phyloP scores from a whole-genome alignment of 2,329 filamentous ascomycete genomes.

The Aspergillus sp. region DNA sequence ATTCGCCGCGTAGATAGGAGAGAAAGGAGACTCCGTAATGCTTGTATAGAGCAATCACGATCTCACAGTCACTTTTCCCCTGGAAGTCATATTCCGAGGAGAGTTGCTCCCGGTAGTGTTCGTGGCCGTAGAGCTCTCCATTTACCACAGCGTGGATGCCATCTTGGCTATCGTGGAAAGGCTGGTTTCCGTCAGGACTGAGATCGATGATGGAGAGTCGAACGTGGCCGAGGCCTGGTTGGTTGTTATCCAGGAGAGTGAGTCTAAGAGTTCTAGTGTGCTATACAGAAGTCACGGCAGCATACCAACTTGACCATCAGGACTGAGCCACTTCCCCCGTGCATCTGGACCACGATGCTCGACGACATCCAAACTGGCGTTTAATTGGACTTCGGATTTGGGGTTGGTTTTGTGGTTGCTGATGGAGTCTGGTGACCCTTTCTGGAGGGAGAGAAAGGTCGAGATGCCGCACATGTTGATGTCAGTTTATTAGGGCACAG shows the following conservation, averaged over 20 bases:
- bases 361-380: background rate
- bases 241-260: no score
- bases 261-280: no score
- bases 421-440: no score
- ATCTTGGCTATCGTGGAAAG: background rate
- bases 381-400: background rate
- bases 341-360: background rate
- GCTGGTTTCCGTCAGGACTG: background rate
- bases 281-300: no score
- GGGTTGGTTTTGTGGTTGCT: no score
- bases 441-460: no score
- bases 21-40: background rate
- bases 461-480: no score
- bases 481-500: no score
- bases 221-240: background rate
- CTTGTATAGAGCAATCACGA: background rate
- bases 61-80: background rate
- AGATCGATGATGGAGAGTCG: background rate
- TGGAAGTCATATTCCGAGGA: background rate
- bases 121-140: background rate
- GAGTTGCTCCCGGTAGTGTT: background rate
- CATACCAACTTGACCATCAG: background rate
- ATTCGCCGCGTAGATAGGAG: background rate
- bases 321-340: background rate
- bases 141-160: background rate